A percentile compares a stretch with the other conserved stretches of the same genome.
Conservation (phyloP, 768 basidiomycete genomes). For the Cystobasidium onofrii region DNA sequence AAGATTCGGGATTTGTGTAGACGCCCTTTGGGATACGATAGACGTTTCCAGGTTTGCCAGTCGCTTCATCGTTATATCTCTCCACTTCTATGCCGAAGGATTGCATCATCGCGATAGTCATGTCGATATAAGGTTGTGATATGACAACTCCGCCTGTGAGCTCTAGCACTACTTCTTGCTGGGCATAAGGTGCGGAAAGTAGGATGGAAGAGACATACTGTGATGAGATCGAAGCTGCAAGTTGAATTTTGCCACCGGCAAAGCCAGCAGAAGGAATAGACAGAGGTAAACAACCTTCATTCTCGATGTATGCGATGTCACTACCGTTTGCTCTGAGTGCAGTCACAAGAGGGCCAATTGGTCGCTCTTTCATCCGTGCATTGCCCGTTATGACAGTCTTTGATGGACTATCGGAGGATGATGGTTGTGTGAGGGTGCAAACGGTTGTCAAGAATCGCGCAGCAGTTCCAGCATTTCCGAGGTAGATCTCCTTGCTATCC, state of each 20-base stretch:
- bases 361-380: conserved; percentile 96
- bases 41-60: conserved; percentile 61
- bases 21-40: conserved; percentile 75
- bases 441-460: conserved; percentile 95
- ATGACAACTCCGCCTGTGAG: conserved; percentile 91
- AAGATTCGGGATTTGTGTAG: conserved; percentile 69
- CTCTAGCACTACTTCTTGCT: conserved; percentile 72
- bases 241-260: conserved; percentile 67
- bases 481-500: conserved; percentile 78
- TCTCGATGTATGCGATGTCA: conserved; percentile 65
- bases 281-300: conserved; percentile 76
- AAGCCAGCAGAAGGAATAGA: conserved; percentile 72
- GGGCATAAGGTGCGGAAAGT: conserved; percentile 89
- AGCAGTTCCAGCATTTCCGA: conserved; percentile 95
- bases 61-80: conserved; percentile 56
- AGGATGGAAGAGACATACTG: conserved; percentile 98
- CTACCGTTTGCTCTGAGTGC: conserved; percentile 76
- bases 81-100: conserved; percentile 74
- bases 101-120: conserved; percentile 97
- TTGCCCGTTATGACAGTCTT: conserved; percentile 86
- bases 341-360: conserved; percentile 87
- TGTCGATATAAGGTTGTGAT: conserved; percentile 98
- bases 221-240: conserved; percentile 88
- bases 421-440: conserved; percentile 69
- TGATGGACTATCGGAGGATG: conserved; percentile 44